Evolutionary conservation across 495 filamentous ascomycete genomes (phyloP), one percentile per base, ranked within the genome.

Genomic region (Penicillium pancosmium): DNA sequence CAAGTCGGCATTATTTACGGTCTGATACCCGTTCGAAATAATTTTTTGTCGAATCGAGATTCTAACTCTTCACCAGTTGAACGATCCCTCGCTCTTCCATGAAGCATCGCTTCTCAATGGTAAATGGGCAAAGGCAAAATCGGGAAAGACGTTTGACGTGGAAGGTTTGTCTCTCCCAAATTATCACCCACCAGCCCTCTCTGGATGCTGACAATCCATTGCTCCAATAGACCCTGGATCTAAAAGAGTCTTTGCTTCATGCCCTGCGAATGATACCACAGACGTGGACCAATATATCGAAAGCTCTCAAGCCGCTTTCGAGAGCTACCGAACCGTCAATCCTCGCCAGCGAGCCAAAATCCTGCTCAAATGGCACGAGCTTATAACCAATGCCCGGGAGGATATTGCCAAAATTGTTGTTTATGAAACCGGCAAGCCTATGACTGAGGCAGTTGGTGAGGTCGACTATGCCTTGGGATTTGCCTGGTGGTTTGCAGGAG

Each of bases 401-500:
- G 80, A 81, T 50, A 63, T 83, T 13, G 80, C 80, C 6, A 67
- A 65, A 6, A 75, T 83, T 36, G 55, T 82, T 9, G 74, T 72
- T 13, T 75, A 77, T 50, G 80, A 82, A 57, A 80, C 77, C 5
- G 80, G 81, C 25, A 82, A 82, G 56, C 76, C 79, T 5, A 62
- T 79, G 35, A 57, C 70, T 1, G 79, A 82, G 53, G 71, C 79
- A 3, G 60, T 70, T 25, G 73, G 73, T 11, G 81, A 83, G 66
- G 69, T 82, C 4, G 71, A 76, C 56, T 82, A 81, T 59, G 75
- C 78, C 1, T 61, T 72, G 6, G 72, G 73, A 8, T 82, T 81
- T 59, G 71, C 76, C 3, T 79, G 74, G 73, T 83, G 77, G 79
- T 83, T 82, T 62, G 69, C 78, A 0, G 81, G 75, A 9, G 79